Percentiles rank a stretch among this genome's conserved stretches.
These are phyloP conservation scores for Trichoderma brevicompactum DNA, from an alignment of 2,329 filamentous ascomycete species.

Conservation along the genomic window DNA sequence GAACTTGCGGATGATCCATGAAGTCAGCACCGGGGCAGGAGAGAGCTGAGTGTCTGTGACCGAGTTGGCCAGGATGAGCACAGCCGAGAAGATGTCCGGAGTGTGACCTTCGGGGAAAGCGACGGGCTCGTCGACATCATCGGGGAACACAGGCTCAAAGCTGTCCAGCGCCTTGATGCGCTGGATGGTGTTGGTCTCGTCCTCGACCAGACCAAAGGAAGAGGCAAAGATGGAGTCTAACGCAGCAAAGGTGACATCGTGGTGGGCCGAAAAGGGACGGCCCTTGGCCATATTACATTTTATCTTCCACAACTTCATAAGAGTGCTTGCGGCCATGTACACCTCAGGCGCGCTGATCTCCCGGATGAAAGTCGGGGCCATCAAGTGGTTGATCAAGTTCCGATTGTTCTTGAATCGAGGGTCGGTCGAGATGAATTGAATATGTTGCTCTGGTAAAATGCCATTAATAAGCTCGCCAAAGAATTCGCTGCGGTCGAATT, in stretches of 20 bases:
- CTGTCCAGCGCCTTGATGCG: slow-evolving; percentile 14
- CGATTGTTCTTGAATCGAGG: slow-evolving; percentile 18
- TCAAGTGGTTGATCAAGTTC: slow-evolving; percentile 23
- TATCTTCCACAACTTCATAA: slow-evolving; percentile 21
- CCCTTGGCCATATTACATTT: slow-evolving; percentile 13
- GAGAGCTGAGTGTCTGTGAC: slow-evolving; percentile 20
- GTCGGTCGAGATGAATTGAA: slow-evolving; percentile 18
- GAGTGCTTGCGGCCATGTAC: slow-evolving; percentile 17
- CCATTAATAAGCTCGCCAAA: slow-evolving; percentile 7
- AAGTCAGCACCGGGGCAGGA: slow-evolving; percentile 16
- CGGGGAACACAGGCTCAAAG: slow-evolving; percentile 12
- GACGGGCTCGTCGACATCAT: slow-evolving; percentile 14
- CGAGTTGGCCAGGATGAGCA: slow-evolving; percentile 15
- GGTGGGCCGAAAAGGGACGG: slow-evolving; percentile 16
- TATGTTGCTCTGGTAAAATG: slow-evolving; percentile 17
- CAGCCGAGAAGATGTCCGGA: slow-evolving; percentile 15
- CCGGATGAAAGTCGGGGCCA: slow-evolving; percentile 17
- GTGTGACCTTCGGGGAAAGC: slow-evolving; percentile 16
- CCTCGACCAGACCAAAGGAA: slow-evolving; percentile 19
- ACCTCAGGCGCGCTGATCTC: slow-evolving; percentile 20
- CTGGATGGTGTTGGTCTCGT: slow-evolving; percentile 19
- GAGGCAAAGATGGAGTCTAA: slow-evolving; percentile 21
- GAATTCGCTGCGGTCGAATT: slow-evolving; percentile 18
- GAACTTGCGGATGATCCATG: slow-evolving; percentile 21
- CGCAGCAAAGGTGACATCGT: slow-evolving; percentile 15